phyloP scores from a whole-genome alignment of 805 yeast species.

The Priceomyces melissophilus region DNA sequence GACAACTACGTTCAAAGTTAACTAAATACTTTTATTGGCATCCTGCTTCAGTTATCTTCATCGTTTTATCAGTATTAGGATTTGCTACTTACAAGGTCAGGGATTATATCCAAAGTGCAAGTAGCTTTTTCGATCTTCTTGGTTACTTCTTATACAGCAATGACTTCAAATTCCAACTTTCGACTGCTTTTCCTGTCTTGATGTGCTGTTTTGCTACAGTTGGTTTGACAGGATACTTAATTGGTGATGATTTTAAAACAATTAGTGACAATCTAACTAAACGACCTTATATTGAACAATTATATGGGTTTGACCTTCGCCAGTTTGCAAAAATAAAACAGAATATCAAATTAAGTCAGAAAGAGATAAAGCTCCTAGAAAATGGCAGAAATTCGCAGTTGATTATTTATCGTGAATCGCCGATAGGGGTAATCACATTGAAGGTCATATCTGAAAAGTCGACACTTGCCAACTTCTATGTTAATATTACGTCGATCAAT shows the following conservation, averaged over 20 bases:
- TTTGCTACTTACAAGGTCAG: slow-evolving; percentile 19
- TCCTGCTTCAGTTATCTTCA: slow-evolving; percentile 19
- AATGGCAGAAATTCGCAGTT: slow-evolving; percentile 50
- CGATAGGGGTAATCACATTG: slow-evolving; percentile 61
- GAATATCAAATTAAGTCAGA: slow-evolving; percentile 13
- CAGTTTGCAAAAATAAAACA: slow-evolving; percentile 38
- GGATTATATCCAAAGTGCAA: slow-evolving; percentile 31
- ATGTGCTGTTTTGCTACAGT: slow-evolving; percentile 34
- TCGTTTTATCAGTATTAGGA: background rate
- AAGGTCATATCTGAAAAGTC: slow-evolving; percentile 39
- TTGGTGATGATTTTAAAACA: slow-evolving; percentile 47
- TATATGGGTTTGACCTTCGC: slow-evolving; percentile 53
- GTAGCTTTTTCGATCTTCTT: slow-evolving; percentile 26
- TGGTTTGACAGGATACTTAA: slow-evolving; percentile 35
- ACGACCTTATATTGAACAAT: slow-evolving; percentile 19
- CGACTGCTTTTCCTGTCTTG: slow-evolving; percentile 34
- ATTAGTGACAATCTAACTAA: slow-evolving; percentile 28
- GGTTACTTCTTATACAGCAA: slow-evolving; percentile 16
- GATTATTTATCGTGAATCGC: slow-evolving; percentile 63
- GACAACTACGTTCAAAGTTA: slow-evolving; percentile 45
- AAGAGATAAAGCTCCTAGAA: slow-evolving; percentile 23
- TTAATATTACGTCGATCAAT: slow-evolving; percentile 56
- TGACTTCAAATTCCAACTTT: slow-evolving; percentile 22
- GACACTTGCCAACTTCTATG: slow-evolving; percentile 40
- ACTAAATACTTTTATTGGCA: slow-evolving; percentile 46